Evolutionary conservation across 2,329 filamentous ascomycete genomes (phyloP), one percentile per base, ranked within the genome.

Genomic region (Emmonsia crescens): DNA sequence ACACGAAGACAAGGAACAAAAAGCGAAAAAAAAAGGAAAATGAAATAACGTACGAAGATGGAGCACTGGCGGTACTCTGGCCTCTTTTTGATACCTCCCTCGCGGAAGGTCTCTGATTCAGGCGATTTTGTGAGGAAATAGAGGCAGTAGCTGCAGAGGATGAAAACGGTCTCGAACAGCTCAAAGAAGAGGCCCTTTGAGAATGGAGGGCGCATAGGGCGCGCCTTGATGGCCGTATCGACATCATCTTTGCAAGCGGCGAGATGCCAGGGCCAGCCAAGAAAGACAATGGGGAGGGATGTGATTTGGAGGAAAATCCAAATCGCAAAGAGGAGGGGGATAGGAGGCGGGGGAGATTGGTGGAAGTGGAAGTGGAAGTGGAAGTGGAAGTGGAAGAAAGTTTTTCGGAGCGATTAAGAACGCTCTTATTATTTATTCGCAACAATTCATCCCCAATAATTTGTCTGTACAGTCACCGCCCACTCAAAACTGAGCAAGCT

Each of bases 1-100:
- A 29, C n/a, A 9, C 8, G 36, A 57, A 19, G 21, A 27, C 29
- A 55, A 21, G 2, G n/a, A 55, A 38, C 5, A 16, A 10, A 42
- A 42, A 33, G 12, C 31, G 31, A n/a, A 38, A 21, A 16, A 10
- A 42, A 42, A 33, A 14, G 33, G 31, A n/a, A 27, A 58, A 57
- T 56, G 36, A 42, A 42, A 44, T 19, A 48, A 80, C 84, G 73
- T 78, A 87, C 84, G 79, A 72, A 63, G 80, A 77, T 63, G 80
- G 72, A 64, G 82, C 75, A 40, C 77, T 72, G 57, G 74, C 38
- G 44, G 78, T 80, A 63, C 77, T 79, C 67, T 78, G 77, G 59
- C 68, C 69, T 71, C 78, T 72, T 70, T 75, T 78, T 44, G 70
- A 64, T 49, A 65, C 63, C 36, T 69, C 70, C 46, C 68, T 40